Evolutionary conservation across 192 early-diverging fungal genomes (phyloP), one percentile per base, ranked within the genome.

Genomic region (Bifiguratus adelaidae): DNA sequence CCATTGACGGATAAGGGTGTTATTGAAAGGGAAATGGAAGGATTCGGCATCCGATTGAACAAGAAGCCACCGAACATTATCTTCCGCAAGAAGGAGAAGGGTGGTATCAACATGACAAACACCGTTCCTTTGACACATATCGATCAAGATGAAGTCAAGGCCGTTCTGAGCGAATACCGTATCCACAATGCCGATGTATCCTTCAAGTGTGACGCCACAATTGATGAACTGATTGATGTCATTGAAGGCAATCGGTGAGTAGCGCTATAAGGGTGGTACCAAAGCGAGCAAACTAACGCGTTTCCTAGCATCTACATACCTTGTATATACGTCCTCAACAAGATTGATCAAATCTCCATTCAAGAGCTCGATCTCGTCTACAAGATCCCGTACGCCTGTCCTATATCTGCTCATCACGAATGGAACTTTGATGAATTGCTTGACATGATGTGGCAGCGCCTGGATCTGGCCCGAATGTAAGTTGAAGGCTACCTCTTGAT

Each of bases 401-500:
- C 83, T 25, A 75, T 88, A 53, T 81, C 73, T 41, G 38, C 82
- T 18, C 74, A 85, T 58, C 82, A 87, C 53, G 84, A 78, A 58
- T 87, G 84, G 95, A 97, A 97, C 75, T 97, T 97, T 83, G 95
- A 97, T 62, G 95, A 95, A 53, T 61, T 97, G 50, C 61, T 97
- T 41, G 88, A 89, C 7, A 83, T 70, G 46, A 82, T 81, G 69
- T 87, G 85, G 85, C 48, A 61, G 53, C 56, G 57, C 52, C 65
- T 95, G 45, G 77, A 86, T 52, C 65, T 95, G 28, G 81, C 80
- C 7, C 78, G 92, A 41, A 85, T 95, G 45, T 82, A 79, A 28
- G 59, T 35, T 18, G 13, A 5, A 37, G 47, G 15, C 22, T 20
- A 47, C 4, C 47, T 19, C 41, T 58, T 25, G 4, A 13, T 48